Percentiles rank a stretch among this genome's conserved stretches.
phyloP scores from a whole-genome alignment of 345 rosid genomes.

The Camelina sativa region DNA sequence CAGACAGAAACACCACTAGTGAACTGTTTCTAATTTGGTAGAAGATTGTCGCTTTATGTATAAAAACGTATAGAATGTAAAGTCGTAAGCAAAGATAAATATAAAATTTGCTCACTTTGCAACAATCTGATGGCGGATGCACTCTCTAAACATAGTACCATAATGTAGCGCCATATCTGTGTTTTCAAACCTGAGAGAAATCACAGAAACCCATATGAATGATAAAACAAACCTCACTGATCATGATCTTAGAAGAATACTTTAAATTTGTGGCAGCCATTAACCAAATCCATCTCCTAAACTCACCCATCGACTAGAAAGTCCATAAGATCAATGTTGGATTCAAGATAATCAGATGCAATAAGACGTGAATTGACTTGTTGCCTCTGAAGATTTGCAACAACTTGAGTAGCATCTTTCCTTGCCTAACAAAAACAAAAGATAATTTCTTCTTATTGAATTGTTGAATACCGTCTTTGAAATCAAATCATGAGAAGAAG shows the following conservation, averaged over 20 bases:
- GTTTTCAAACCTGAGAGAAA: conserved; percentile 66
- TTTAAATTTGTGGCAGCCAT: background rate
- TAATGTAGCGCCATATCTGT: conserved; percentile 96
- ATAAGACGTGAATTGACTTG: conserved; percentile 89
- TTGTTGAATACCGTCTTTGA: background rate
- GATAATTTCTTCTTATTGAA: too few species aligned
- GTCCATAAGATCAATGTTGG: conserved; percentile 86
- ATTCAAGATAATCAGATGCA: conserved; percentile 88
- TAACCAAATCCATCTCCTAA: conserved; percentile 2
- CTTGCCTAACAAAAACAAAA: conserved; percentile 61
- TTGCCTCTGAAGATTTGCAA: conserved; percentile 97
- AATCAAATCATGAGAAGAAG: background rate
- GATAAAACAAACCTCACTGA: conserved; percentile 7
- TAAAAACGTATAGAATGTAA: background rate
- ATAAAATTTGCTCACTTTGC: conserved; percentile 65
- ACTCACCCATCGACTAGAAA: conserved; percentile 75
- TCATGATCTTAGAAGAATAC: conserved; percentile 12
- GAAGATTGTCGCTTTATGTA: background rate
- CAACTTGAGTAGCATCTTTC: conserved; percentile 97
- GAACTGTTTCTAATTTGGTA: background rate
- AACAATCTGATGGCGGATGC: conserved; percentile 95
- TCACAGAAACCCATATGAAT: conserved; percentile 20
- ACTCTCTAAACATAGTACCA: conserved; percentile 97
- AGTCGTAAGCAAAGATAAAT: background rate
- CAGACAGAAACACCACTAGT: background rate